Evolutionary conservation across 1,284 basidiomycete species (phyloP), one percentile per base, ranked within the genome.

Genomic region (Leccinum pallidistipes): DNA sequence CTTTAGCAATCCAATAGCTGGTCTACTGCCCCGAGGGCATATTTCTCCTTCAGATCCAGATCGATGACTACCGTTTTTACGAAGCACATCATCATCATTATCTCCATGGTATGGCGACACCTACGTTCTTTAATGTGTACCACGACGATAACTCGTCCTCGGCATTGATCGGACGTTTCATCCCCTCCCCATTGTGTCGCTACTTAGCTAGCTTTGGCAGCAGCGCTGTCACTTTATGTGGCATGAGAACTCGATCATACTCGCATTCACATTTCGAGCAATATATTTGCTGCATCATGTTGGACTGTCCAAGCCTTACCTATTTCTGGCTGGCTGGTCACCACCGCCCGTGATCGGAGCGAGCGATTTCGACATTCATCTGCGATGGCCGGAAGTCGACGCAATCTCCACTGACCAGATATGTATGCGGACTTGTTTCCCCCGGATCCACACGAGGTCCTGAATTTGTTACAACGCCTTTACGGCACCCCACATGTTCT

Each of bases 1-100:
- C 43, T 67, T 74, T 43, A 72, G 71, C 43, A 52, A 56, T n/a
- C 67, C 71, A 36, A 60, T 72, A 56, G 49, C 59, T 53, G 43
- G 34, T 18, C 56, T 61, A 36, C 49, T 65, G 18, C 34, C 70
- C 21, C 67, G 50, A 68, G 45, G 32, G 54, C 16, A 21, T 21
- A 16, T 27, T 21, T 14, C 32, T 43, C 50, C 50, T 14, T 16
- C 36, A 49, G 47, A 49, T 49, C 47, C 47, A 24, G 47, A 49
- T 49, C 12, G 47, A 49, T 49, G 8, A 49, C 47, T 6, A 24
- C 24, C 24, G 24, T 55, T 18, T 59, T 58, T 60, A 70, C 34
- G 58, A 65, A 47, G 47, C 47, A 43, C 51, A 21, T 58, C 27
- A n/a, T 36, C 29, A 32, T 18, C 47, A 24, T 49, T 49, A 49